Base-by-base conservation (phyloP, 768 basidiomycete species). In the Phaffia tasmanica region DNA sequence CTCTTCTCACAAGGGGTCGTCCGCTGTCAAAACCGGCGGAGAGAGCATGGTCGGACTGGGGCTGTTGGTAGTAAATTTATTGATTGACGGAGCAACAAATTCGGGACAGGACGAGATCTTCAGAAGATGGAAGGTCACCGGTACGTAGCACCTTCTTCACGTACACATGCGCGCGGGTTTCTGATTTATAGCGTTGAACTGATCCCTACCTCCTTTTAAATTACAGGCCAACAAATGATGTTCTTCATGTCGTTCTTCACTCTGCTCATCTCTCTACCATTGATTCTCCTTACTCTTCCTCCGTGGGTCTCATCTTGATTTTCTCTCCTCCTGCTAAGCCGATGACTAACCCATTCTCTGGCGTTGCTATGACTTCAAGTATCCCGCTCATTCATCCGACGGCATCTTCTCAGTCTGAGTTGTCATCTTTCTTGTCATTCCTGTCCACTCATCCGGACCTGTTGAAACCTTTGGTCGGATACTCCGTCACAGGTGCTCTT, bases 51-150 rank as follows among this genome's bases (percentile, higher is more conserved):
- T 91, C 57, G 89, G 90, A 6, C 78, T 88, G 51, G 75, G 80
- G 1, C 88, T 90, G 75, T 82, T 90, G 25, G 79, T 89, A 60
- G 81, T 91, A 70, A 98, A 97, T 77, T 83, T 99, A 27, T 78
- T 86, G 35, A 81, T 99, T 62, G 95, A 99, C 75, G 95, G 95
- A 25, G 85, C 88, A 32, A 86, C 86, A 68, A 97, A 98, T 79
- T 89, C 89, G 15, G 94, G 93, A 2, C 95, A 99, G 76, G 95
- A 99, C 76, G 89, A 97, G 77, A 86, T 99, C 67, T 98, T 99
- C 77, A 58, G 58, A 29, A 48, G 42, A 57, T 69, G 58, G 57
- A 63, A 51, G 15, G 67, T 69, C 30, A 54, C 49, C 3, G 67
- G 67, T 69, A 25, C 3, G 62, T 58, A 19, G 7, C 1, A 1